A percentile compares a stretch with the other conserved stretches of the same genome.
phyloP scores from a whole-genome alignment of 2,329 filamentous ascomycete species.

The Fusarium staphyleae region DNA sequence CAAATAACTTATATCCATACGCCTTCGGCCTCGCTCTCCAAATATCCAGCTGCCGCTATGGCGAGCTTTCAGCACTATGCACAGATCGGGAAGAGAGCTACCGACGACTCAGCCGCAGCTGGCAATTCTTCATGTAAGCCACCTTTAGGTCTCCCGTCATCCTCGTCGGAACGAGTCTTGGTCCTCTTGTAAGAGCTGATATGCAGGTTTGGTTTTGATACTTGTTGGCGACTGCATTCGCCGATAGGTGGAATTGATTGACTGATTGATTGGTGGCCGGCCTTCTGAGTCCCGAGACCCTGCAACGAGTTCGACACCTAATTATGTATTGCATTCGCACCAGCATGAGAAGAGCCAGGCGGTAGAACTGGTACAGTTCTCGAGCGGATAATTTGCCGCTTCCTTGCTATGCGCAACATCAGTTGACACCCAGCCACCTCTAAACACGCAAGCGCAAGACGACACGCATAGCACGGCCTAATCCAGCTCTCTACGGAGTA shows the following conservation, averaged over 20 bases:
- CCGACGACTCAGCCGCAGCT: conserved; percentile 34
- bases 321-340: conserved; percentile 7
- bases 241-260: conserved; percentile 18
- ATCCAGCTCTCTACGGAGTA: conserved; percentile 5
- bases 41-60: conserved; percentile 30
- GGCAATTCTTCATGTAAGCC: conserved; percentile 35
- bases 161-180: conserved; percentile 4
- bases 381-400: background rate
- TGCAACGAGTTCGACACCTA: conserved; percentile 1
- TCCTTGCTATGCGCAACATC: conserved; percentile 22
- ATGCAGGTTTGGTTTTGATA: conserved; percentile 30
- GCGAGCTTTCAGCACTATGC: conserved; percentile 42
- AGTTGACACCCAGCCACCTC: conserved; percentile 18
- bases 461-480: background rate
- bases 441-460: conserved; percentile 27
- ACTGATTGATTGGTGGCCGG: conserved; percentile 24
- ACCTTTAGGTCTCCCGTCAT: conserved; percentile 24
- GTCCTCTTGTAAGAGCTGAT: conserved; percentile 35
- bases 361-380: background rate
- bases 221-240: conserved; percentile 15
- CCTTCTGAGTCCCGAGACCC: conserved; percentile 3
- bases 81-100: conserved; percentile 37
- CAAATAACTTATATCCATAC: conserved; percentile 1
- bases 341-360: conserved; percentile 4
- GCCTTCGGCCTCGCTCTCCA: conserved; percentile 6